Percentiles rank a stretch among this genome's conserved stretches.
These are phyloP conservation scores for Blastocystis sp. DNA, from an alignment of 352 stramenopile genomes.

Conservation along the genomic window DNA sequence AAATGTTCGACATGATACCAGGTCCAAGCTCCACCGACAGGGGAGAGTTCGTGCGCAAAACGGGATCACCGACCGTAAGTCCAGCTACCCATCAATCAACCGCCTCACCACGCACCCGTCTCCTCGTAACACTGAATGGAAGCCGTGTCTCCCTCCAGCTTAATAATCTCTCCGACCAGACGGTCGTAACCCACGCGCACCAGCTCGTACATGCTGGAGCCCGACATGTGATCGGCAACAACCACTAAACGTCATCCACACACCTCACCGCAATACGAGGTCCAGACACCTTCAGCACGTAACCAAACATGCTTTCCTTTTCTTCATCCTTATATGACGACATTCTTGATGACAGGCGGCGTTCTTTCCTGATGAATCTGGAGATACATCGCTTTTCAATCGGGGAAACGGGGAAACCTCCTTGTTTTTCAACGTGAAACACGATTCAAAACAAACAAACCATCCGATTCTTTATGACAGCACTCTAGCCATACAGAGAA, in stretches of 20 bases:
- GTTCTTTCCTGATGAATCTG: not conserved
- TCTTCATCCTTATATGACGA: constrained; percentile 1
- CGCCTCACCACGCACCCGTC: constrained; percentile 57
- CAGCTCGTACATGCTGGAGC: constrained; percentile 87
- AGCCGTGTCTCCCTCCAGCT: constrained; percentile 94
- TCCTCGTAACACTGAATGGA: constrained; percentile 78
- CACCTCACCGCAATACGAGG: constrained; percentile 66
- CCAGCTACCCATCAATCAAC: constrained; percentile 61
- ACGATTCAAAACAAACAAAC: not conserved
- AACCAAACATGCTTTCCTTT: constrained; percentile 79
- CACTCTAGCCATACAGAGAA: not conserved
- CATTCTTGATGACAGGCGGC: not conserved
- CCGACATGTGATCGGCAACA: constrained; percentile 96
- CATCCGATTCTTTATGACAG: not conserved
- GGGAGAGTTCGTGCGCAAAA: constrained; percentile 88
- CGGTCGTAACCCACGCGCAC: constrained; percentile 95
- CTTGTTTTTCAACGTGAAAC: not conserved
- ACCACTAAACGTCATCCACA: constrained; percentile 72
- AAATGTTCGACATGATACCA: constrained; percentile 99
- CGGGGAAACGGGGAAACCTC: not conserved
- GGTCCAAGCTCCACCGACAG: constrained; percentile 93
- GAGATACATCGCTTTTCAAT: not conserved
- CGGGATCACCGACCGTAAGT: constrained; percentile 91
- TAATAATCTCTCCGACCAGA: constrained; percentile 97
- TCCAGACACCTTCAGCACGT: constrained; percentile 96